A percentile compares a stretch with the other conserved stretches of the same genome.
Evolutionary conservation across 2,329 filamentous ascomycete species (phyloP).

Genomic region (Apiospora marii): DNA sequence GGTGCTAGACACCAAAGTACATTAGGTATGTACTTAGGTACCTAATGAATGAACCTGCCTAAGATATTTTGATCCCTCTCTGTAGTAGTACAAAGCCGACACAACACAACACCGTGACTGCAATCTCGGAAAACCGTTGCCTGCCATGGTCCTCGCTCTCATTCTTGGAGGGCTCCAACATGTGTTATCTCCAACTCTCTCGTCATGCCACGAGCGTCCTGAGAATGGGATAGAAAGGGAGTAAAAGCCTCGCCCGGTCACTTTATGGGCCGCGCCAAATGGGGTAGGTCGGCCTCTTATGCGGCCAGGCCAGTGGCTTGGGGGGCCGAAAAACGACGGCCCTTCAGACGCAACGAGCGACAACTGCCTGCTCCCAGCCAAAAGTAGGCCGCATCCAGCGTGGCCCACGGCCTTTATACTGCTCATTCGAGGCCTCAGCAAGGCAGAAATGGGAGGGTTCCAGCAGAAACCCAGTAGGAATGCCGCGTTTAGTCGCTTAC

Average conservation of each 20-base stretch:
- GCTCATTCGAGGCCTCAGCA: conserved; percentile 30
- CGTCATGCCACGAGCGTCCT: conserved; percentile 7
- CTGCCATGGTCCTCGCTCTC: not conserved
- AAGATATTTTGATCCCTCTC: too few relatives aligned
- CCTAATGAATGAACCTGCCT: too few relatives aligned
- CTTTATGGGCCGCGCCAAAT: conserved; percentile 36
- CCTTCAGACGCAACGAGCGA: conserved; percentile 32
- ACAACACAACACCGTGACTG: not conserved
- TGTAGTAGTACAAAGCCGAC: not conserved
- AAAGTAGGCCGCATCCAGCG: conserved; percentile 35
- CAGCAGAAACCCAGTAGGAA: conserved; percentile 26
- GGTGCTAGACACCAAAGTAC: not conserved
- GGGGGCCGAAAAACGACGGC: conserved; percentile 38
- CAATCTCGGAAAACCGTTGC: not conserved
- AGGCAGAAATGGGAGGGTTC: conserved; percentile 35
- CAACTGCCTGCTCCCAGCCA: conserved; percentile 26
- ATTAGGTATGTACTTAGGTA: too few relatives aligned
- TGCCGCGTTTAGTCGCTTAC: conserved; percentile 37
- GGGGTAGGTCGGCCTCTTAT: conserved; percentile 35
- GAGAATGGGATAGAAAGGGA: not conserved
- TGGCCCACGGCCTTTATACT: conserved; percentile 40
- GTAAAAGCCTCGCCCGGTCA: conserved; percentile 41
- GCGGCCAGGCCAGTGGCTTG: conserved; percentile 39
- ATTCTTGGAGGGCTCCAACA: conserved; percentile 13
- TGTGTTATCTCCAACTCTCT: conserved; percentile 7